Base-by-base conservation (phyloP, 2,329 filamentous ascomycete genomes). In the Fonsecaea nubica region DNA sequence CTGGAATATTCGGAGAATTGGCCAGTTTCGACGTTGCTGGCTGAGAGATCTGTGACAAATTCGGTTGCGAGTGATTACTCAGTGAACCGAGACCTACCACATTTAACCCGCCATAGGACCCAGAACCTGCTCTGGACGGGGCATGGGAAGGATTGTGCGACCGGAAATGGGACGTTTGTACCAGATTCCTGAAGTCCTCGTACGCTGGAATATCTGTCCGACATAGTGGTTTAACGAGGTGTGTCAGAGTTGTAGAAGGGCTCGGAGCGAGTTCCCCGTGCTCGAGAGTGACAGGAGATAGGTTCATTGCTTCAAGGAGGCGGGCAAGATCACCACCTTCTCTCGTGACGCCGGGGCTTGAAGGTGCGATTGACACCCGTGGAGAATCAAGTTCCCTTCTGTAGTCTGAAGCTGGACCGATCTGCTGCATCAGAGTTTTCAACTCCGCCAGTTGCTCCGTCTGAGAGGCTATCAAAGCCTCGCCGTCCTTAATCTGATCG, bases 361-460 rank as follows among this genome's bases (percentile, higher is more conserved):
- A 92, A 1, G 93, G 93, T 8, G 91, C 86, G 1, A 85, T 86
- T 13, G 87, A 88, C 18, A 80, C 77, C 9, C 92, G 91, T n/a
- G 88, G 85, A 53, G 84, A 88, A 58, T 89, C 85, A 72, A 96
- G 91, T 71, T 95, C 91, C 67, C 85, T 86, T 32, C 75, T 72
- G 72, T 92, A 88, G 12, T 87, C 83, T 30, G 85, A 86, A 52
- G 57, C 64, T n/a, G 69, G 64, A 1, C 66, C 69, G 88, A 97
- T 92, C 73, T 90, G 89, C 79, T 97, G 93, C 88, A 99, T 92
- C 69, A 97, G 92, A 21, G 87, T 84, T 79, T 99, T 99, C 69
- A 99, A 86, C 77, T 98, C 92, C 2, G 90, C 86, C 2, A 99
- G 83, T 77, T 99, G 95, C 77, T 98, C 93, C 76, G 97, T 93